Conservation (phyloP, 305 asterid genomes). For the Plantago lanceolata region DNA sequence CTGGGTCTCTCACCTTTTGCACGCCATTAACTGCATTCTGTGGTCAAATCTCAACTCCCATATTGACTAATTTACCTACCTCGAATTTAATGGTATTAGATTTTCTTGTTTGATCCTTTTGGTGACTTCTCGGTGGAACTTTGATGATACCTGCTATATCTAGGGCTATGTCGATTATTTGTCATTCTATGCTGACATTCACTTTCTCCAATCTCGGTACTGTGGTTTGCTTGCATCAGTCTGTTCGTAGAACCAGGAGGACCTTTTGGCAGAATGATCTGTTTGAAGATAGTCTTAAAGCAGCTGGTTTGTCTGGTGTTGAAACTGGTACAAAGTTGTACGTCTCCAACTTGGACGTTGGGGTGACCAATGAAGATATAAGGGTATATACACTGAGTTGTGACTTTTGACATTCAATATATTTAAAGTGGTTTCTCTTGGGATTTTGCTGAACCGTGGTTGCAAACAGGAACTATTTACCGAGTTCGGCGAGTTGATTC, state of each 20-base stretch:
- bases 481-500: constrained; percentile 79
- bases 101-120: constrained; percentile 51
- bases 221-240: constrained; percentile 83
- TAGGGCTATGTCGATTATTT: constrained; percentile 54
- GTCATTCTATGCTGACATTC: constrained; percentile 51
- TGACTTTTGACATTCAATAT: constrained; percentile 26
- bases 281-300: constrained; percentile 80
- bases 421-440: constrained; percentile 33
- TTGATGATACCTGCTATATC: constrained; percentile 54
- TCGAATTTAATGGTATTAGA: constrained; percentile 41
- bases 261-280: constrained; percentile 81
- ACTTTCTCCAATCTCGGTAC: constrained; percentile 49
- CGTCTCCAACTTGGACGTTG: constrained; percentile 74
- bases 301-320: constrained; percentile 73
- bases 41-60: constrained; percentile 46
- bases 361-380: constrained; percentile 88
- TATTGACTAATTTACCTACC: constrained; percentile 41
- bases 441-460: constrained; percentile 44
- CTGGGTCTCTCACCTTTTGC: constrained; percentile 64
- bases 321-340: constrained; percentile 71
- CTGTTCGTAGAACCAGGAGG: constrained; percentile 75
- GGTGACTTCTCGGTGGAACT: constrained; percentile 45
- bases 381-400: constrained; percentile 58
- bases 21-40: constrained; percentile 61
- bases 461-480: constrained; percentile 77